These are phyloP conservation scores for Aegilops bicornis DNA, from an alignment of 176 grass and related monocot genomes.

Conservation along the genomic window DNA sequence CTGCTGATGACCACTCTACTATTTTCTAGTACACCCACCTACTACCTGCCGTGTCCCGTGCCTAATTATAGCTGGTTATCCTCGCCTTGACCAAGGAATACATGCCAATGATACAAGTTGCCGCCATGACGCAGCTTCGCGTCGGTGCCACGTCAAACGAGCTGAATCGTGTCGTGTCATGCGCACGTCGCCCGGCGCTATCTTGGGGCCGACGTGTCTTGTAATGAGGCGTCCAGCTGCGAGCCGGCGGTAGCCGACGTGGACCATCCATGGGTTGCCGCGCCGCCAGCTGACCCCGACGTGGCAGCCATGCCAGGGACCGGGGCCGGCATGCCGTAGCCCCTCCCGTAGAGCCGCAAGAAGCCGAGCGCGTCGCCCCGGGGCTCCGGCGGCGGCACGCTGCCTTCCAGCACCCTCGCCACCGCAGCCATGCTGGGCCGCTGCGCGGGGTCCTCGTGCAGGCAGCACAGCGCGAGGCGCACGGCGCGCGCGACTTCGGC, in stretches of 20 bases:
- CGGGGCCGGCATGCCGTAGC: constrained; percentile 5
- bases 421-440: constrained; percentile 73
- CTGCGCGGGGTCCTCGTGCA: constrained; percentile 74
- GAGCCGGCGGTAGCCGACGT: constrained; percentile 9
- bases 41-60: not conserved
- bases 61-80: not conserved
- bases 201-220: constrained; percentile 51
- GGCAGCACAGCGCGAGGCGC: constrained; percentile 67
- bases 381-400: constrained; percentile 44
- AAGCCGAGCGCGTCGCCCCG: constrained; percentile 58
- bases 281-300: not conserved
- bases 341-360: constrained; percentile 74
- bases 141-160: constrained; percentile 15
- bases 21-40: not conserved
- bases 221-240: constrained; percentile 9
- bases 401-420: constrained; percentile 70
- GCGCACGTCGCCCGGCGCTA: not conserved
- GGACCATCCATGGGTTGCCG: not conserved
- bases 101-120: not conserved
- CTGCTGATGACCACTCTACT: not conserved
- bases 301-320: not conserved
- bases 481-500: constrained; percentile 53
- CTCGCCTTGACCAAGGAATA: not conserved
- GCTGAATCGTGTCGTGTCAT: not conserved
- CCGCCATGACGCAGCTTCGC: not conserved